Conservation (phyloP, 1,284 basidiomycete species). For the Ceratobasidium papillatum region DNA sequence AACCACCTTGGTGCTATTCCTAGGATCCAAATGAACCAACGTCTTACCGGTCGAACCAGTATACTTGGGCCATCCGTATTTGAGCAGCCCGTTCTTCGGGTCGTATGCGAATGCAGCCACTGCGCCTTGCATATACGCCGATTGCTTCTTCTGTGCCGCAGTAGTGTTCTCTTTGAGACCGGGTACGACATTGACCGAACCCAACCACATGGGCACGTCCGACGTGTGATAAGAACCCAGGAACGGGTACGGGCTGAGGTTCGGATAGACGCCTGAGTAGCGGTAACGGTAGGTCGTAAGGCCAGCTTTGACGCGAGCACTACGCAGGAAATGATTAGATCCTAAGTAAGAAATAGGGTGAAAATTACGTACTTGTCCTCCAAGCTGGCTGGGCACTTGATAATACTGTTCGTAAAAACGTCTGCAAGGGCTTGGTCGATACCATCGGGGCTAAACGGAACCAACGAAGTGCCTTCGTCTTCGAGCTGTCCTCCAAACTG, state of each 20-base stretch:
- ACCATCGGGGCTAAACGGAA: conserved; percentile 31
- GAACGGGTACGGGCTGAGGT: conserved; percentile 27
- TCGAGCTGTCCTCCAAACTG: conserved; percentile 1
- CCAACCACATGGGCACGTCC: conserved; percentile 39
- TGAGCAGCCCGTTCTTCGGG: conserved; percentile 21
- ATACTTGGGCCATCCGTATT: conserved; percentile 39
- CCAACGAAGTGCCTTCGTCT: conserved; percentile 27
- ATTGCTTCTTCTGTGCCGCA: conserved; percentile 26
- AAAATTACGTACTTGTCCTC: conserved; percentile 17
- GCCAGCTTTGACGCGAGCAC: conserved; percentile 29
- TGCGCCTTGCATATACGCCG: conserved; percentile 39
- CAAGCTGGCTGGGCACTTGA: background rate
- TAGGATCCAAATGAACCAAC: conserved; percentile 33
- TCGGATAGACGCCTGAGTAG: conserved; percentile 37
- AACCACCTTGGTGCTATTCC: conserved; percentile 30
- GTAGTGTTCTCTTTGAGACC: conserved; percentile 19
- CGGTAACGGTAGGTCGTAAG: conserved; percentile 40
- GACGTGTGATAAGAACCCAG: conserved; percentile 35
- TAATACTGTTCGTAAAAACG: background rate
- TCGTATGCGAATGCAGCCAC: conserved; percentile 35
- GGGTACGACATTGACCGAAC: conserved; percentile 30
- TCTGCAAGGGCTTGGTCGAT: conserved; percentile 27
- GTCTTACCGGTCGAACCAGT: background rate
- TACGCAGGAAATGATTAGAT: background rate
- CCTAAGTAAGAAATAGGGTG: background rate